A percentile compares a stretch with the other conserved stretches of the same genome.
phyloP scores from a whole-genome alignment of 2,329 filamentous ascomycete species.

The Paecilomyces niveus region DNA sequence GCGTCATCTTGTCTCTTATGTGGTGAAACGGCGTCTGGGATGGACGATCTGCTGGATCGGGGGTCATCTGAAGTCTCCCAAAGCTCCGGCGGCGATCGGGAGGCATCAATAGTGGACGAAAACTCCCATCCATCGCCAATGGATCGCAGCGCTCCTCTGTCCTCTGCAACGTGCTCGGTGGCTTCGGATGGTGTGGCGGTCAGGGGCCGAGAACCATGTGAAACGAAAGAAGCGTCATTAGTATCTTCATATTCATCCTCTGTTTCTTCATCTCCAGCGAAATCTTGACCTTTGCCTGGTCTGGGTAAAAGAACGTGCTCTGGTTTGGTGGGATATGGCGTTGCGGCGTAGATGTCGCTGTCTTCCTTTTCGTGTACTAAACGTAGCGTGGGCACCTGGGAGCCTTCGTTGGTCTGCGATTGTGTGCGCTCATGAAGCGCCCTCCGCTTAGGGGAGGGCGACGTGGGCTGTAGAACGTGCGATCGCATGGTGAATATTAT shows the following conservation, averaged over 20 bases:
- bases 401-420: conserved; percentile 39
- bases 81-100: conserved; percentile 28
- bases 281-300: conserved; percentile 31
- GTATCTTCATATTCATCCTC: not conserved
- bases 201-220: conserved; percentile 21
- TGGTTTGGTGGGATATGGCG: conserved; percentile 42
- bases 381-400: conserved; percentile 30
- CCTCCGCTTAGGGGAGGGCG: conserved; percentile 29
- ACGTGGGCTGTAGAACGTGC: conserved; percentile 17
- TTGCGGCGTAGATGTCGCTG: conserved; percentile 32
- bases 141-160: conserved; percentile 15
- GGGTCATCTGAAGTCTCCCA: conserved; percentile 30
- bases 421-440: conserved; percentile 40
- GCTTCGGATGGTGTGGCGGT: conserved; percentile 22
- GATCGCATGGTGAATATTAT: conserved; percentile 21
- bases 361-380: conserved; percentile 30
- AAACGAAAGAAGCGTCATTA: conserved; percentile 24
- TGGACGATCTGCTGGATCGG: conserved; percentile 29
- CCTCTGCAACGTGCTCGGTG: conserved; percentile 16
- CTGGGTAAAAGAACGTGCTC: conserved; percentile 38
- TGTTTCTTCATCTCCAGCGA: conserved; percentile 5
- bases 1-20: not conserved
- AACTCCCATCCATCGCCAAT: conserved; percentile 25
- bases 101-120: conserved; percentile 29
- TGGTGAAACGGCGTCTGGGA: conserved; percentile 17